Percentiles rank a stretch among this genome's conserved stretches.
These are phyloP conservation scores for Heterobasidion parviporum DNA, from an alignment of 1,284 basidiomycete genomes.

Conservation along the genomic window DNA sequence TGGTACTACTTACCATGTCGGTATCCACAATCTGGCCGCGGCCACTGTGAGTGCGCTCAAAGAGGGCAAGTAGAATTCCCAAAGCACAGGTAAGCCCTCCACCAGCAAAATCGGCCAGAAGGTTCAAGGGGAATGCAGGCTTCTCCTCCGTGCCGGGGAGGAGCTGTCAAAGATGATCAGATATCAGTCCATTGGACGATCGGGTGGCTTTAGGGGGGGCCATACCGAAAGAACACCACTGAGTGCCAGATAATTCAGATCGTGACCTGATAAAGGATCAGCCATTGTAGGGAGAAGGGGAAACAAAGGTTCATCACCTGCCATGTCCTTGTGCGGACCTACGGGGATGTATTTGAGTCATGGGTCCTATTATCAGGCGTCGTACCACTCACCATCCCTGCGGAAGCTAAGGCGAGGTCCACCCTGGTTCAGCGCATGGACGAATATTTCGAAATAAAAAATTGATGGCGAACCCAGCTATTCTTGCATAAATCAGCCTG, in stretches of 20 bases:
- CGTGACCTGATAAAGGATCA: constrained; percentile 47
- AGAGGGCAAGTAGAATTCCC: constrained; percentile 70
- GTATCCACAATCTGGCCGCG: constrained; percentile 70
- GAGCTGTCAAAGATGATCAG: constrained; percentile 34
- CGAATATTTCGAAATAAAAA: not conserved
- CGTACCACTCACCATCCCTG: not conserved
- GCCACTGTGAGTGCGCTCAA: constrained; percentile 57
- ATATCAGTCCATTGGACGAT: not conserved
- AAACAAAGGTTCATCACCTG: constrained; percentile 36
- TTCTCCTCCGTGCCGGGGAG: constrained; percentile 56
- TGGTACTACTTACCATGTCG: constrained; percentile 54
- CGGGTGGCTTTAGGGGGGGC: not conserved
- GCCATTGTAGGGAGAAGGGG: not conserved
- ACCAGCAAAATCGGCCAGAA: constrained; percentile 79
- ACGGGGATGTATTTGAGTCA: not conserved
- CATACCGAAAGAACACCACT: constrained; percentile 71
- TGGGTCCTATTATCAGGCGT: not conserved
- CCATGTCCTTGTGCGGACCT: constrained; percentile 65
- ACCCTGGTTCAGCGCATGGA: no score
- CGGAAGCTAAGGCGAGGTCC: not conserved
- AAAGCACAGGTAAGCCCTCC: constrained; percentile 69
- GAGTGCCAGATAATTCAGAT: constrained; percentile 82
- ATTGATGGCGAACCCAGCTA: constrained; percentile 46
- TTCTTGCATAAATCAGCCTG: constrained; percentile 55
- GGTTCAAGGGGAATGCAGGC: constrained; percentile 68